Conservation (phyloP, 1,284 basidiomycete species). For the Papiliotrema laurentii region DNA sequence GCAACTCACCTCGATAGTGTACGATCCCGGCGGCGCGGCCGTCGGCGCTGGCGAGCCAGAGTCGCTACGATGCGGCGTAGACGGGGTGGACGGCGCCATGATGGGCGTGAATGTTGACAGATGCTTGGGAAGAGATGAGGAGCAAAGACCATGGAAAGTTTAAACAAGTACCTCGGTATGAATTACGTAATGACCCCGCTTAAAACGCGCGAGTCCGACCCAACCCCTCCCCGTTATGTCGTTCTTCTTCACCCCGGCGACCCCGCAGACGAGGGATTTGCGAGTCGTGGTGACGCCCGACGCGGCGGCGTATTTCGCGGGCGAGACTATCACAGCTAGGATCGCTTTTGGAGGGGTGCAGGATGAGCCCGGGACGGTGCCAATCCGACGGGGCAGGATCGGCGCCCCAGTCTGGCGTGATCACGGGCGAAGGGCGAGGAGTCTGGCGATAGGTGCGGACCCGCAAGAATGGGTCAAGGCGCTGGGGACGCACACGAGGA, state of each 20-base stretch:
- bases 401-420: too few species aligned
- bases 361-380: too few species aligned
- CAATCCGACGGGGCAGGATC: too few species aligned
- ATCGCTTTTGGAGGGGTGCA: conserved; percentile 83
- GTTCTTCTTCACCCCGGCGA: conserved; percentile 4
- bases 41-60: conserved; percentile 49
- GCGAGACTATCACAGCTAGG: conserved; percentile 76
- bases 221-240: conserved; percentile 26
- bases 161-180: too few species aligned
- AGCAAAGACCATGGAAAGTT: too few species aligned
- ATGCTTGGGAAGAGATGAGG: background rate
- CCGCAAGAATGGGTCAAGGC: conserved; percentile 46
- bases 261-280: conserved; percentile 20
- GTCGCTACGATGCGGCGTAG: conserved; percentile 33
- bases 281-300: conserved; percentile 58
- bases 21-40: conserved; percentile 65
- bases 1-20: conserved; percentile 62
- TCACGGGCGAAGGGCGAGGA: conserved; percentile 28
- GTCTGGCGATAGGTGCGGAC: conserved; percentile 35
- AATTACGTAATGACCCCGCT: too few species aligned
- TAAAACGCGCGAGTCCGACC: too few species aligned
- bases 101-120: background rate
- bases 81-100: conserved; percentile 41
- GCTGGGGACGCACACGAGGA: conserved; percentile 23
- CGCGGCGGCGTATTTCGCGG: conserved; percentile 87